These are phyloP conservation scores for Ustilago shanxiensis DNA, from an alignment of 1,284 basidiomycete species.

Conservation along the genomic window DNA sequence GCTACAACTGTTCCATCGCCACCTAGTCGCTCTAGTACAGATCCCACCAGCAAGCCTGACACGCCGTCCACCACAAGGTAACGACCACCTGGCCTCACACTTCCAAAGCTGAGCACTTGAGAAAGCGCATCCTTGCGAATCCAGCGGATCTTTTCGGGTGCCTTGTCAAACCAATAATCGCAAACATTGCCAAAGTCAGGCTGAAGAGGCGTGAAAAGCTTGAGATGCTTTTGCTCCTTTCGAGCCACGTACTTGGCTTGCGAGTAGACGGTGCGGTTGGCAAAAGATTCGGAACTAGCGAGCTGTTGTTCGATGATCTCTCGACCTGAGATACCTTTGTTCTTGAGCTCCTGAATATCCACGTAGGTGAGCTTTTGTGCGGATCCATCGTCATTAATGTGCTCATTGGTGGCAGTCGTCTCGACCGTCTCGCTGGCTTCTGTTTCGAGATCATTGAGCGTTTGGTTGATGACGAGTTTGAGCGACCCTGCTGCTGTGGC, in stretches of 20 bases:
- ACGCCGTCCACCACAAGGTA: slow-evolving; percentile 93
- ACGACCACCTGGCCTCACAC: slow-evolving; percentile 85
- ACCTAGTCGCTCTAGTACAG: slow-evolving; percentile 79
- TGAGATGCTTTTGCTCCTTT: slow-evolving; percentile 76
- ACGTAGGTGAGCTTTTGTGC: slow-evolving; percentile 67
- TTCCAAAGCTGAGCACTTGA: slow-evolving; percentile 86
- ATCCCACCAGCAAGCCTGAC: slow-evolving; percentile 84
- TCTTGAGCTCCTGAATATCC: slow-evolving; percentile 68
- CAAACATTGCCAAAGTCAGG: slow-evolving; percentile 89
- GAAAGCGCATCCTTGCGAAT: slow-evolving; percentile 89
- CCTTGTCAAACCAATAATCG: slow-evolving; percentile 82
- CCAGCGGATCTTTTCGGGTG: slow-evolving; percentile 81
- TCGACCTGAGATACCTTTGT: slow-evolving; percentile 63
- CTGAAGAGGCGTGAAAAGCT: slow-evolving; percentile 87
- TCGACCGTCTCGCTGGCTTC: slow-evolving; percentile 52
- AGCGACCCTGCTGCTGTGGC: slow-evolving; percentile 17
- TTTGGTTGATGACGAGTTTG: slow-evolving; percentile 54
- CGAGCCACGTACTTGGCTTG: slow-evolving; percentile 66
- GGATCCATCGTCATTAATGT: slow-evolving; percentile 67
- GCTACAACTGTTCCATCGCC: slow-evolving; percentile 83
- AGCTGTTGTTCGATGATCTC: slow-evolving; percentile 65
- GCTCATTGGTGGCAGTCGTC: slow-evolving; percentile 69
- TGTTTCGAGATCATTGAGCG: slow-evolving; percentile 48
- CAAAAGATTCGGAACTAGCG: slow-evolving; percentile 56
- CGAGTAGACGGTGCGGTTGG: slow-evolving; percentile 64